Conservation (phyloP, 805 yeast genomes). For the Ascoidea rubescens region DNA sequence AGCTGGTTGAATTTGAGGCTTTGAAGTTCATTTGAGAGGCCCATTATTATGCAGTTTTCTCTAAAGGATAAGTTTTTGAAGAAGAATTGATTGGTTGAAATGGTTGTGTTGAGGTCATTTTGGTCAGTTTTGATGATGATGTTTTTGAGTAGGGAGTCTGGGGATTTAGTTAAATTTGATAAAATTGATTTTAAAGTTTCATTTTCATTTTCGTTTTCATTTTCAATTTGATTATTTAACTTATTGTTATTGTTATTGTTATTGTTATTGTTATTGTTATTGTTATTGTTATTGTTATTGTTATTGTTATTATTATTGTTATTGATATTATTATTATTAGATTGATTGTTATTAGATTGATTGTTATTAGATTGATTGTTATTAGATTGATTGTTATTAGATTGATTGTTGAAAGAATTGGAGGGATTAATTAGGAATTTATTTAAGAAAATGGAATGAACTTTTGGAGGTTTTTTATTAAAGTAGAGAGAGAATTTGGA, state of each 20-base stretch:
- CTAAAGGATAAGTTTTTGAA: constrained; percentile 10
- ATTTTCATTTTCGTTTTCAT: no score
- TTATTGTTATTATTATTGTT: no score
- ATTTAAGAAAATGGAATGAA: constrained; percentile 18
- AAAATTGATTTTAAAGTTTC: background rate
- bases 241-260: no score
- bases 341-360: background rate
- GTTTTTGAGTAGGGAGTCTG: constrained; percentile 9
- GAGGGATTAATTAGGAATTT: constrained; percentile 13
- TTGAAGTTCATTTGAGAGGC: constrained; percentile 16
- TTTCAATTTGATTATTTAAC: no score
- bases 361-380: background rate
- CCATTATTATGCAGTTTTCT: constrained; percentile 10
- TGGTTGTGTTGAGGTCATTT: constrained; percentile 1
- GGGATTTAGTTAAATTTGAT: constrained; percentile 14
- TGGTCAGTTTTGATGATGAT: background rate
- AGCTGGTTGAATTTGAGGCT: constrained; percentile 9
- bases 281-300: no score
- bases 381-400: background rate
- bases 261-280: no score
- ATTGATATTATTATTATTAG: no score
- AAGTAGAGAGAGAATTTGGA: constrained; percentile 27
- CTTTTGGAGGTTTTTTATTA: constrained; percentile 26
- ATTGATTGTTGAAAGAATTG: constrained; percentile 8
- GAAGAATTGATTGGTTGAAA: constrained; percentile 13